Base-by-base conservation (phyloP, 2,329 filamentous ascomycete genomes). In the Cryphonectria parasitica region DNA sequence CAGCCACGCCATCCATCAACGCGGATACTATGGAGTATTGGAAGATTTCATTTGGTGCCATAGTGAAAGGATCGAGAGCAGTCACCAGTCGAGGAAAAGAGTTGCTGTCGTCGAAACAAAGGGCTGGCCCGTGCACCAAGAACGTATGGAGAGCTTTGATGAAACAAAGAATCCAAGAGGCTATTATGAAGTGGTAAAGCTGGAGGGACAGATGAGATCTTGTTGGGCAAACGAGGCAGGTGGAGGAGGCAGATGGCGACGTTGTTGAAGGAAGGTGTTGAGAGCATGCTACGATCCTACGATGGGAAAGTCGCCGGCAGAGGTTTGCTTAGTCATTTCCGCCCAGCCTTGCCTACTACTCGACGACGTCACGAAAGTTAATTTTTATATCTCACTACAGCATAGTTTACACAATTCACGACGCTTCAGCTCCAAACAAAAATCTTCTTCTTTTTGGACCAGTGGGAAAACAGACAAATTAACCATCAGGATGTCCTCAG, bases 11-110 rank as follows among this genome's bases (percentile, higher is more conserved):
- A 66, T 79, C 78, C 77, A 80, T 79, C 3, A 80, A 75, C 22
- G 78, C 78, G 1, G 77, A 77, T n/a, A 80, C 69, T 68, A 80
- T 75, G 67, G 78, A 80, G 73, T 77, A 80, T 63, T 80, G 79
- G 73, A 73, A 80, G 22, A 80, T 68, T 69, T 80, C 76, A 69
- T 80, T 81, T 64, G 70, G 39, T 0, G 76, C 76, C 78, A 80
- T 79, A n/a, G 10, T 73, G 11, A 25, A 25, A 19, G 36, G 22
- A n/a, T n/a, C 22, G 34, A 63, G 19, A 45, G 17, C 25, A 11
- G 28, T 43, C 34, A 19, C 28, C 25, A n/a, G 22, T 34, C 3
- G 31, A 4, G 19, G 19, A 19, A 19, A 56, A 39, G 31, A 15
- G 15, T 17, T 25, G 17, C 7, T n/a, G 45, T 41, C 25, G 67